Base-by-base conservation (phyloP, 345 rosid species). In the Populus pruinosa region DNA sequence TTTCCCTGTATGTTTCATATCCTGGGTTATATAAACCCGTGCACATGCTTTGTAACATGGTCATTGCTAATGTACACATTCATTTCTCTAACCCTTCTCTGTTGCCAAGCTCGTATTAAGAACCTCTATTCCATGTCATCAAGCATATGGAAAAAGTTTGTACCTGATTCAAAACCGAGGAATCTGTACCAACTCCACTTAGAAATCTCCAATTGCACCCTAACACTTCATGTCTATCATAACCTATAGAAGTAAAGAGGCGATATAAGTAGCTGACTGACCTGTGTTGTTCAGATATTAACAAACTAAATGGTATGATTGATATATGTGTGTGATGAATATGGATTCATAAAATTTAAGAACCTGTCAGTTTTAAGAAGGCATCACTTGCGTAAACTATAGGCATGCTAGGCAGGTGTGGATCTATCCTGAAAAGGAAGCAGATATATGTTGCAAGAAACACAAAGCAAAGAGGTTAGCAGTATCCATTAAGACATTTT, bases 331-430 rank as follows among this genome's bases (percentile, higher is more conserved):
- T 29, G 16, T 53, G 21, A 29, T 35, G 50, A 66, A 38, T 23
- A 36, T 29, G 31, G 23, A 23, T 47, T 27, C 18, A 20, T 35
- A 71, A 38, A 39, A 56, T 66, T 64, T 33, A 35, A 71, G 77
- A 67, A 95, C 99, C 99, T 75, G 98, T 92, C 87, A 93, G 63
- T 83, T 86, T 91, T 78, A 92, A 87, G 91, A 96, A 96, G 75
- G 93, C 93, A 65, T 96, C 98, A 71, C 98, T 96, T 35, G 91
- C 97, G 11, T 96, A 96, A 72, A 92, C 93, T 62, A 96, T 88
- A 49, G 97, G 98, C 91, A 92, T 86, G 83, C 88, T 92, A 0
- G 92, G 92, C 78, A 90, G 87, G 69, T 88, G 86, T 36, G 92
- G 89, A 84, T 92, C 93, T 59, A 86, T 93, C 85, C 98, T 96